These are phyloP conservation scores for Rubus parviflorus DNA, from an alignment of 306 rosid species.

Conservation along the genomic window DNA sequence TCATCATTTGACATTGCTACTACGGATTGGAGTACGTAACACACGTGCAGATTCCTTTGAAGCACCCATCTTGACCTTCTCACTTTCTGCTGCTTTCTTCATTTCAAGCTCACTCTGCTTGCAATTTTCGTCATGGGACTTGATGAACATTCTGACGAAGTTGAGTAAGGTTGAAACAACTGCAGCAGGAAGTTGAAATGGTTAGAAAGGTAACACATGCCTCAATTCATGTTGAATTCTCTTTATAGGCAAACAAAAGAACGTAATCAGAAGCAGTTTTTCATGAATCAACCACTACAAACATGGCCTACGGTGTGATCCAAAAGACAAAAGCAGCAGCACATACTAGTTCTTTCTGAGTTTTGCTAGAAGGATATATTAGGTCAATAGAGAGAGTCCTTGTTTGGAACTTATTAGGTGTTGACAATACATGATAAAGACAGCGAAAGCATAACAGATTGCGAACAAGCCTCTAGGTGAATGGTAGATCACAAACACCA, in stretches of 20 bases:
- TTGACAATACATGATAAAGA: background rate
- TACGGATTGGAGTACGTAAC: slow-evolving; percentile 42
- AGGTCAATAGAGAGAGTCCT: background rate
- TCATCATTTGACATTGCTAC: slow-evolving; percentile 49
- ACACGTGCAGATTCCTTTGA: slow-evolving; percentile 42
- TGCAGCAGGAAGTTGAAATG: slow-evolving; percentile 36
- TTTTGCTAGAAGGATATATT: background rate
- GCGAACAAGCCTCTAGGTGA: background rate
- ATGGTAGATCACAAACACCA: background rate
- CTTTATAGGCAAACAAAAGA: background rate
- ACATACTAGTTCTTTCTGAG: background rate
- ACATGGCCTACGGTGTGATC: background rate
- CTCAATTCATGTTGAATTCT: background rate
- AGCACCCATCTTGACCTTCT: slow-evolving; percentile 44
- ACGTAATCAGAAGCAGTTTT: no score
- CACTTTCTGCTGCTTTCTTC: slow-evolving; percentile 62
- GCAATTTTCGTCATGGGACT: slow-evolving; percentile 76
- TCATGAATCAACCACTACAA: background rate
- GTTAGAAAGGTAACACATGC: slow-evolving; percentile 11
- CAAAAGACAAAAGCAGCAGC: background rate
- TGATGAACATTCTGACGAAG: slow-evolving; percentile 74
- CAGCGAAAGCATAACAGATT: background rate
- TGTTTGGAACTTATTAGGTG: background rate
- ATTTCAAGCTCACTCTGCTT: slow-evolving; percentile 70
- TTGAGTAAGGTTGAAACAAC: slow-evolving; percentile 73